Evolutionary conservation across 179 eudicot genomes (phyloP).

Genomic region (Spergularia azorica): DNA sequence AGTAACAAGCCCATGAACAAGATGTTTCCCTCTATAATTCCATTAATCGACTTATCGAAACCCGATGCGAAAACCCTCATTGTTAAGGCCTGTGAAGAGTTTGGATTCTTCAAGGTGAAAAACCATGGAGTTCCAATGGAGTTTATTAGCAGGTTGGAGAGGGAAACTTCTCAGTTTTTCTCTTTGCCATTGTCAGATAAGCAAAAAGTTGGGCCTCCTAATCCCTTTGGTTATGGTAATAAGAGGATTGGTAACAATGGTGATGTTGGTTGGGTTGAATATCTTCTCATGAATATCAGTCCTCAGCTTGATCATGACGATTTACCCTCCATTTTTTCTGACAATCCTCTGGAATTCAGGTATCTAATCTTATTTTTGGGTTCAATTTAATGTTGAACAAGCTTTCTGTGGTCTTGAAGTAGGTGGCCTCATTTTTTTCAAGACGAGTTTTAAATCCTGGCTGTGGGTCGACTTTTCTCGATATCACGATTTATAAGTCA

Average conservation of each 20-base stretch:
- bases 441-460: no score
- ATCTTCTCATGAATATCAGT: constrained; percentile 32
- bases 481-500: no score
- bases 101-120: constrained; percentile 35
- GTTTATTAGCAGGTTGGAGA: constrained; percentile 24
- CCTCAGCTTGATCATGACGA: constrained; percentile 22
- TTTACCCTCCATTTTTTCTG: constrained; percentile 24
- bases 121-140: constrained; percentile 31
- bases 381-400: not conserved
- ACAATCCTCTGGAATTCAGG: constrained; percentile 32
- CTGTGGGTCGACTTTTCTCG: no score
- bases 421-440: not conserved
- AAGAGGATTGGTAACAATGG: constrained; percentile 46
- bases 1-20: not conserved
- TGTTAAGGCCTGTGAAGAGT: constrained; percentile 35
- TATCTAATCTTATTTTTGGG: not conserved
- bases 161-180: constrained; percentile 31
- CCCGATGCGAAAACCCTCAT: constrained; percentile 22
- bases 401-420: not conserved
- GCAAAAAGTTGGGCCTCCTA: constrained; percentile 29
- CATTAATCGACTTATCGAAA: constrained; percentile 32
- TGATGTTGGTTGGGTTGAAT: constrained; percentile 54
- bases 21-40: constrained; percentile 16
- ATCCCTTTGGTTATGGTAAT: constrained; percentile 50
- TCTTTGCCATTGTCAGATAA: constrained; percentile 17